These are phyloP conservation scores for Carex cristatella DNA, from an alignment of 176 grass and related monocot genomes.

Conservation along the genomic window DNA sequence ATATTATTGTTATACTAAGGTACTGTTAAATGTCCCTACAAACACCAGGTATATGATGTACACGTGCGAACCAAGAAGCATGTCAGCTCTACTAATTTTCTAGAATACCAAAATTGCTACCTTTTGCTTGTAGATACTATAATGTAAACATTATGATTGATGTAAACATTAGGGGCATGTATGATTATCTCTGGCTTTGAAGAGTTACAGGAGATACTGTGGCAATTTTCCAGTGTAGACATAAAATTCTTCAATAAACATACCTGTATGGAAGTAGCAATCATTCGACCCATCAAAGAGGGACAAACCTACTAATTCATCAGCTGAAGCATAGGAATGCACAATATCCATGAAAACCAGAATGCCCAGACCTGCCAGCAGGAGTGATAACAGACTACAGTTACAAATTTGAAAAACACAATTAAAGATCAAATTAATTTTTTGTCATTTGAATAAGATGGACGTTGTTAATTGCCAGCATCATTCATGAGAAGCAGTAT, in stretches of 20 bases:
- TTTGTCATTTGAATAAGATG: neutral
- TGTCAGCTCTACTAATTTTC: neutral
- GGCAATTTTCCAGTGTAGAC: neutral
- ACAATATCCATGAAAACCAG: slow-evolving; percentile 86
- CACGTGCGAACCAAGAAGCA: neutral
- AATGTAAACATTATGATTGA: neutral
- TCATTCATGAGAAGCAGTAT: neutral
- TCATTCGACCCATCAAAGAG: slow-evolving; percentile 97
- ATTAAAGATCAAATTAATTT: neutral
- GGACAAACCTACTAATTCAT: slow-evolving; percentile 79
- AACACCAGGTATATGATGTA: neutral
- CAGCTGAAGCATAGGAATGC: slow-evolving; percentile 93
- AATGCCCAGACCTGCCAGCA: slow-evolving; percentile 67
- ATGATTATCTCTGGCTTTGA: neutral
- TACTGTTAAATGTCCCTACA: neutral
- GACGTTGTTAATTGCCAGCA: neutral
- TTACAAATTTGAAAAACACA: neutral
- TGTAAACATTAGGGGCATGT: neutral
- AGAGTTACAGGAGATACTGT: neutral
- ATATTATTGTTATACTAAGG: neutral
- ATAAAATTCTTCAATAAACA: neutral
- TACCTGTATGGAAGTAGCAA: slow-evolving; percentile 88
- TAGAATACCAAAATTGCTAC: neutral
- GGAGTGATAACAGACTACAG: neutral
- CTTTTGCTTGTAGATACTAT: neutral